phyloP scores from a whole-genome alignment of 2,329 filamentous ascomycete genomes.

The Diaporthe aspalathi region DNA sequence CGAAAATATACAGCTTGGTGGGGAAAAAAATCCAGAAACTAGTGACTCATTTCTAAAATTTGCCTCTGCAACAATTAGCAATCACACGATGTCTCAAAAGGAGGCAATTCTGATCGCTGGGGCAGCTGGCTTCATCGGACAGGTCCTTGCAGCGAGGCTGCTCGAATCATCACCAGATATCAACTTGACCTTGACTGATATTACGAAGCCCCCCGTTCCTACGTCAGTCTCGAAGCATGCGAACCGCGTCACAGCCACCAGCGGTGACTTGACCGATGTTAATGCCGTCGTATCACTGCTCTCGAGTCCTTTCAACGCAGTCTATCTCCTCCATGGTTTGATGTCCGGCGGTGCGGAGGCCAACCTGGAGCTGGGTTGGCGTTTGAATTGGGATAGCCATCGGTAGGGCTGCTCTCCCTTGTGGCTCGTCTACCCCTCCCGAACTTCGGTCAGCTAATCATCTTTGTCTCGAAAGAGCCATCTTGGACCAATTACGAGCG shows the following conservation, averaged over 20 bases:
- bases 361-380: conserved; percentile 57
- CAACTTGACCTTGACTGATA: conserved; percentile 66
- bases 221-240: neutral
- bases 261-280: neutral
- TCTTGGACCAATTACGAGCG: conserved; percentile 63
- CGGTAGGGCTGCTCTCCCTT: neutral
- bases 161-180: conserved; percentile 53
- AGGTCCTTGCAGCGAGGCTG: conserved; percentile 67
- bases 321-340: conserved; percentile 72
- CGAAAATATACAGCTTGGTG: too few relatives aligned
- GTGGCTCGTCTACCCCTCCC: neutral
- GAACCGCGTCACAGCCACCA: neutral
- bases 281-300: neutral
- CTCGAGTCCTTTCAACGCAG: conserved; percentile 4
- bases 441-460: neutral
- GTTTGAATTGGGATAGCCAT: conserved; percentile 4
- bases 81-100: neutral
- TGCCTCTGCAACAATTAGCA: too few relatives aligned
- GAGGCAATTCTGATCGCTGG: conserved; percentile 70
- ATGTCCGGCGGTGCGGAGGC: conserved; percentile 72
- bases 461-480: conserved; percentile 37
- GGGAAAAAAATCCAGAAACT: too few relatives aligned
- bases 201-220: neutral
- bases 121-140: conserved; percentile 72
- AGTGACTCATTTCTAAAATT: too few relatives aligned